Base-by-base conservation (phyloP, 2,329 filamentous ascomycete species). In the Apiospora sp. region DNA sequence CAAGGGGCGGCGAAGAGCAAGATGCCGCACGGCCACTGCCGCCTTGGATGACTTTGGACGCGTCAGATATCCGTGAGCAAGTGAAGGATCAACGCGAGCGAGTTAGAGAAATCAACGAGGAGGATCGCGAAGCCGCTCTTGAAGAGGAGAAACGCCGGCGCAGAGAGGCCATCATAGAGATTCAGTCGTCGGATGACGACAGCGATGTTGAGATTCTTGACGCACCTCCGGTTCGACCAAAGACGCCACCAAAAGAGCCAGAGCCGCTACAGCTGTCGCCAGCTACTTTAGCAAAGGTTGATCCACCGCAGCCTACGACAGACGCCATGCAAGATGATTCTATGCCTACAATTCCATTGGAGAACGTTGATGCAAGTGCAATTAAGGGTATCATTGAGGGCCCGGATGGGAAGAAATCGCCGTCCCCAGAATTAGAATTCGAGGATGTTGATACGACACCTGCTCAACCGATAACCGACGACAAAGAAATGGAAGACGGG, bases 1-100 rank as follows among this genome's bases (percentile, higher is more conserved):
- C 92, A 71, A 89, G 85, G 75, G 86, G 87, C 30, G 72, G 77
- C 4, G 79, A 81, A 13, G 78, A 80, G 69, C 71, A 77, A 0
- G 73, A 75, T 24, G 67, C 41, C 6, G 85, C 88, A 1, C 86
- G 84, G n/a, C 92, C 92, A 0, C 79, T 96, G 10, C 94, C 94
- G 1, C 94, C 94, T 0, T 96, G 94, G 94, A 88, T 96, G 78
- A 83, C 84, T 2, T 76, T 79, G 71, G 88, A 91, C 74, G 83
- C 90, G 7, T 86, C 87, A 1, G 93, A 95, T 72, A 90, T 95
- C 44, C 87, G 92, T 73, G 87, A 92, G 69, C 87, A 88, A 37
- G 82, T 91, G 73, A 89, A 88, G 76, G 87, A 89, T 72, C 89
- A 91, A 82, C 87, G 83, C 75, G 88, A 83, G 77, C 86, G 81